Base-by-base conservation (phyloP, 257 asterid species). In the Penstemon eatonii region DNA sequence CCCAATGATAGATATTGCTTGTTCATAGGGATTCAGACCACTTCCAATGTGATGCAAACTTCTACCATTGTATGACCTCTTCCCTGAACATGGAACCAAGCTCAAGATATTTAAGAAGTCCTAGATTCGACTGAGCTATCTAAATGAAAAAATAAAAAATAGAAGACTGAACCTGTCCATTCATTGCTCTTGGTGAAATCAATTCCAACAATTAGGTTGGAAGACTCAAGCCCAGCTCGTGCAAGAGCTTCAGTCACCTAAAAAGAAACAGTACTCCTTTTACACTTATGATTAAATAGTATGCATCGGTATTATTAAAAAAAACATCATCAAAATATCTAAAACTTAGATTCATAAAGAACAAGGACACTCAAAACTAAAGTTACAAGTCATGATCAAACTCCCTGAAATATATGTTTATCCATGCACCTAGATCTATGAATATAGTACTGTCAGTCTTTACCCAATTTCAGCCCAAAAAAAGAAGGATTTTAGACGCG, bases 181-280 rank as follows among this genome's bases (percentile, higher is more conserved):
- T 85, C 90, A 54, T 85, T 85, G 80, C 90, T 85, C 71, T 82
- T 85, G 25, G 90, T 85, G 71, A 85, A 85, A 80, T 85, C 90
- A 66, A 85, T 80, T 54, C 90, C 90, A 9, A 85, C 68, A 68
- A 85, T 85, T 42, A 85, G 82, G 73, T 85, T 85, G 33, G 87
- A 82, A 41, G 90, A 85, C 69, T 82, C 86, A 1, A 85, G 86
- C 15, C 90, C 90, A 73, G 90, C 82, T 41, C 71, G 74, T 12
- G 82, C 81, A 68, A 85, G 86, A 56, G 90, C 90, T 67, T 63
- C 82, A 63, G 86, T 67, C 51, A 82, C 86, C 86, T 82, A 54
- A 63, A 47, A 45, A 63, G 73, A 74, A 70, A 69, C 25, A 46
- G 40, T 46, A 10, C 42, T n/a, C 25, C 6, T 53, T 25, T 25